Conservation (phyloP, 1,284 basidiomycete species). For the Rhodotorula sp. region DNA sequence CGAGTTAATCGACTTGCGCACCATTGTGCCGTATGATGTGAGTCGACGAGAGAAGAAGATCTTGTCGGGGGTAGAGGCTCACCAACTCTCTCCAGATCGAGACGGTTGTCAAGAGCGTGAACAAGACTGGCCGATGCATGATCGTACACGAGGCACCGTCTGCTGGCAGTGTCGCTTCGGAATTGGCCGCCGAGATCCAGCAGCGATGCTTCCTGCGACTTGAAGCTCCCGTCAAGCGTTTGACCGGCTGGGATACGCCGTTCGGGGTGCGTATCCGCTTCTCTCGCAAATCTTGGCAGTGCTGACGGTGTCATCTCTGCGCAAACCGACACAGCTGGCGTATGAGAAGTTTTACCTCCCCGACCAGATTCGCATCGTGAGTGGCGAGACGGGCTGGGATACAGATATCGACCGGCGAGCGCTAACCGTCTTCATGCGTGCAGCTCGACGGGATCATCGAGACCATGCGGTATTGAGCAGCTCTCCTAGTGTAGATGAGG, state of each 20-base stretch:
- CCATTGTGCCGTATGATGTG: slow-evolving; percentile 85
- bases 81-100: slow-evolving; percentile 48
- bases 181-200: slow-evolving; percentile 81
- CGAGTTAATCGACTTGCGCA: slow-evolving; percentile 86
- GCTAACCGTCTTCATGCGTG: background rate
- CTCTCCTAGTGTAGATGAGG: background rate
- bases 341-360: slow-evolving; percentile 90
- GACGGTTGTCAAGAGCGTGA: slow-evolving; percentile 74
- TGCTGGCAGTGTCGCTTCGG: slow-evolving; percentile 79
- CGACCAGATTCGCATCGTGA: slow-evolving; percentile 67
- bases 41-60: slow-evolving; percentile 1
- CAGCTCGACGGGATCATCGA: slow-evolving; percentile 74
- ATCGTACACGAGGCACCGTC: slow-evolving; percentile 86
- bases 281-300: slow-evolving; percentile 40
- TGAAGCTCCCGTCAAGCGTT: slow-evolving; percentile 78
- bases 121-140: slow-evolving; percentile 76
- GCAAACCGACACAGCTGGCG: slow-evolving; percentile 58
- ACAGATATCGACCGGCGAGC: background rate
- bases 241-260: slow-evolving; percentile 74
- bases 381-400: background rate
- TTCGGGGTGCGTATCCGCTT: slow-evolving; percentile 57
- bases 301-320: background rate
- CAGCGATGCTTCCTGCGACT: slow-evolving; percentile 80
- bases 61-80: no score
- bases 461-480: slow-evolving; percentile 66